Conservation (phyloP, 2,329 filamentous ascomycete species). For the Apiospora phragmitis region DNA sequence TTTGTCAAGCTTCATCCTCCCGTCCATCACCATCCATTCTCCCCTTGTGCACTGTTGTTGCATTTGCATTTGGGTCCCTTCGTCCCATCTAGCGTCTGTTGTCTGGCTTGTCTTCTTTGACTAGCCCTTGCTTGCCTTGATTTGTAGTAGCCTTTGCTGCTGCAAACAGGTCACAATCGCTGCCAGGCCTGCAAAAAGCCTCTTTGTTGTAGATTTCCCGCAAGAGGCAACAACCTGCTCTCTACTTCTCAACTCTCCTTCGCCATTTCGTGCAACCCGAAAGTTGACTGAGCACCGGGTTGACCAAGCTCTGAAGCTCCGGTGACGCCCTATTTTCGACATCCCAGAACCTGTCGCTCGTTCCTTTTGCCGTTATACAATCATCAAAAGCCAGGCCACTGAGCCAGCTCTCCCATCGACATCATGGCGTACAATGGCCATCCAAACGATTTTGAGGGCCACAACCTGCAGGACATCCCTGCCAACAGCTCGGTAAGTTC, state of each 20-base stretch:
- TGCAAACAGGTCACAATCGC: conserved; percentile 5
- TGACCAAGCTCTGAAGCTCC: conserved; percentile 4
- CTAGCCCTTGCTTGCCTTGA: neutral
- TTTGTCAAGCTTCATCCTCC: conserved; percentile 7
- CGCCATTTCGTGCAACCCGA: neutral
- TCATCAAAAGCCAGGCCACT: neutral
- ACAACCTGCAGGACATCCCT: conserved; percentile 68
- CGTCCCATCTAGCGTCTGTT: conserved; percentile 1
- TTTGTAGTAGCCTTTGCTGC: conserved; percentile 1
- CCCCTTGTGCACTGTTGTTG: conserved; percentile 5
- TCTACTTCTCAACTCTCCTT: neutral
- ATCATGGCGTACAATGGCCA: conserved; percentile 67
- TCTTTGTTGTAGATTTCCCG: neutral
- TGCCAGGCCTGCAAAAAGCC: neutral
- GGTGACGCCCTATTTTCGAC: conserved; percentile 6
- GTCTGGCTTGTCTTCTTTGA: neutral
- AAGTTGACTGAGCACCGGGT: neutral
- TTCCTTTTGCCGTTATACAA: neutral
- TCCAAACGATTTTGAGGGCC: conserved; percentile 60
- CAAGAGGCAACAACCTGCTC: neutral
- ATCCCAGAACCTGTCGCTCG: conserved; percentile 9
- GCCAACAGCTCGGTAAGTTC: conserved; percentile 58
- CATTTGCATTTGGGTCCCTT: conserved; percentile 3
- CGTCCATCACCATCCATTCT: neutral
- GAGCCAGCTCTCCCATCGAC: conserved; percentile 21